Evolutionary conservation across 345 rosid genomes (phyloP).

Genomic region (Eutrema heterophyllum): DNA sequence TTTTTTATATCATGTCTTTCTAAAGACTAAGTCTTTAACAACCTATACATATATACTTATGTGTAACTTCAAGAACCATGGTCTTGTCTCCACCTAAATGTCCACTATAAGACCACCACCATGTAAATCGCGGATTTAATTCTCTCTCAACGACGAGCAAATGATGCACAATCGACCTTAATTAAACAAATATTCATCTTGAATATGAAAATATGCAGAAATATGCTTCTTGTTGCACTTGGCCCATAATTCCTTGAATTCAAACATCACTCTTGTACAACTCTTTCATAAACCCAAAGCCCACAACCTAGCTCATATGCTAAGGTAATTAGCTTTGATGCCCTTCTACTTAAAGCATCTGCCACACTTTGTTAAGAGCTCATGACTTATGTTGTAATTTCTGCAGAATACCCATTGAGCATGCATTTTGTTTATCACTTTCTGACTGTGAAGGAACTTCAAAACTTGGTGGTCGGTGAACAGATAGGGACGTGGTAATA

Average conservation of each 20-base stretch:
- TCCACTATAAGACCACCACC: conserved; percentile 4
- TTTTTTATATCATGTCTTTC: no score
- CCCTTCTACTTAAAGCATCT: background rate
- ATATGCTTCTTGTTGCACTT: background rate
- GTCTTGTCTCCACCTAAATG: conserved; percentile 3
- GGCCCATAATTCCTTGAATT: background rate
- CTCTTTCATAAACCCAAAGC: background rate
- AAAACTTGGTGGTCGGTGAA: no score
- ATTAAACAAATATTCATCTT: background rate
- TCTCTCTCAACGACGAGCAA: background rate
- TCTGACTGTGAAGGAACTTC: no score
- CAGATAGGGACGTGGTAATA: no score
- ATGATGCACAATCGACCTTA: background rate
- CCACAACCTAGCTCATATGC: background rate
- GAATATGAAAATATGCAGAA: background rate
- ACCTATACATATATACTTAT: no score
- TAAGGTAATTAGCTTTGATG: background rate
- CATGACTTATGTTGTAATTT: background rate
- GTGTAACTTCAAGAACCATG: no score
- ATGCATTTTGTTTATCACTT: background rate
- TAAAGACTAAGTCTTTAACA: no score
- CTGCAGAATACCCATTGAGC: conserved; percentile 2
- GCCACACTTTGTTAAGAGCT: background rate
- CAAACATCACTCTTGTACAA: background rate
- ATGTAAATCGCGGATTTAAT: background rate